A percentile compares a stretch with the other conserved stretches of the same genome.
phyloP scores from a whole-genome alignment of 2,329 filamentous ascomycete species.

The Tolypocladium amazonense region DNA sequence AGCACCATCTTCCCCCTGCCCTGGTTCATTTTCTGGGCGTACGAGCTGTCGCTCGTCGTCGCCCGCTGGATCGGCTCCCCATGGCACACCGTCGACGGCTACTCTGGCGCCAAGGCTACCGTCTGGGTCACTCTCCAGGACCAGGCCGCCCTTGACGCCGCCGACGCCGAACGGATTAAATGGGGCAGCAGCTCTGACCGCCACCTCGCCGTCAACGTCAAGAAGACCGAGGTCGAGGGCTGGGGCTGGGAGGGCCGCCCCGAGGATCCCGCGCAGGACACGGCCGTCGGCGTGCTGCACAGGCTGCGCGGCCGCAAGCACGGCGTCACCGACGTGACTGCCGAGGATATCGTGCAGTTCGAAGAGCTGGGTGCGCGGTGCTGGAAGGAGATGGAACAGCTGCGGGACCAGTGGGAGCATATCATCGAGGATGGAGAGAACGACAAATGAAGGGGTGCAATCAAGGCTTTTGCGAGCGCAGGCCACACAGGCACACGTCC shows the following conservation, averaged over 20 bases:
- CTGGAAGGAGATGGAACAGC: slow-evolving; percentile 62
- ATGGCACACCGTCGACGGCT: slow-evolving; percentile 74
- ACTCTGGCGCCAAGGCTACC: slow-evolving; percentile 64
- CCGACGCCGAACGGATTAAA: slow-evolving; percentile 50
- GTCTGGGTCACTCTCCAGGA: slow-evolving; percentile 68
- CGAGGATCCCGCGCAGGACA: slow-evolving; percentile 35
- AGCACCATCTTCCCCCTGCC: slow-evolving; percentile 72
- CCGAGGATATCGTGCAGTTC: slow-evolving; percentile 50
- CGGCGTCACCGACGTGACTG: slow-evolving; percentile 46
- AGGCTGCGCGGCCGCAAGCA: slow-evolving; percentile 48
- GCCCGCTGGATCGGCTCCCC: slow-evolving; percentile 72
- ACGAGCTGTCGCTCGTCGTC: slow-evolving; percentile 57
- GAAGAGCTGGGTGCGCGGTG: slow-evolving; percentile 47
- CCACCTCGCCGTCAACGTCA: slow-evolving; percentile 48
- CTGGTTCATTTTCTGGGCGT: slow-evolving; percentile 57
- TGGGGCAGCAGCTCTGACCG: slow-evolving; percentile 71
- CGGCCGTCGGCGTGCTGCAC: slow-evolving; percentile 33
- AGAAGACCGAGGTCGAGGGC: slow-evolving; percentile 73
- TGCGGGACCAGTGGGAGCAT: slow-evolving; percentile 58
- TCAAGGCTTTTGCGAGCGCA: neutral
- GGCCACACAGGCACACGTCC: neutral
- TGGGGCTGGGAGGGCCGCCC: slow-evolving; percentile 65
- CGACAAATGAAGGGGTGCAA: neutral
- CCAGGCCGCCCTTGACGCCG: slow-evolving; percentile 48
- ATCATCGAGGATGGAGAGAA: slow-evolving; percentile 10